Evolutionary conservation across 495 filamentous ascomycete species (phyloP).

Genomic region (Aspergillus nidulans): DNA sequence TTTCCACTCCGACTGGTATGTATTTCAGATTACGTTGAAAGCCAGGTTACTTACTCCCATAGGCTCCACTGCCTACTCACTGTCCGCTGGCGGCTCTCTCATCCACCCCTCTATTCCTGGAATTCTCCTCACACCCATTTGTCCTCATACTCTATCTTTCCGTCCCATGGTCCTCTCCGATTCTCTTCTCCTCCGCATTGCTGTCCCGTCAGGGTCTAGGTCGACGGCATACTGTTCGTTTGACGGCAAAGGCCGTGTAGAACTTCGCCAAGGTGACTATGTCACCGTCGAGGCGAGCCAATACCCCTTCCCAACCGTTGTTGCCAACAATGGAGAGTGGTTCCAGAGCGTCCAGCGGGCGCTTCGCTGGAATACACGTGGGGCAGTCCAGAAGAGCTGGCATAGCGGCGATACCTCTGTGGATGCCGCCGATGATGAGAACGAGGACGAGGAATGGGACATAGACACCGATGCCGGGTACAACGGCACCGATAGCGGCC

Average conservation of each 20-base stretch:
- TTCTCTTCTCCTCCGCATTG: slow-evolving; percentile 81
- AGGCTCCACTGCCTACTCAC: slow-evolving; percentile 90
- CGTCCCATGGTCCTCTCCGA: slow-evolving; percentile 98
- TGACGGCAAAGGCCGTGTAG: slow-evolving; percentile 91
- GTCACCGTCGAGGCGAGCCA: slow-evolving; percentile 91
- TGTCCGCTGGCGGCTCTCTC: slow-evolving; percentile 91
- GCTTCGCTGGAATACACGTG: slow-evolving; percentile 86
- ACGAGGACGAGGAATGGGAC: slow-evolving; percentile 55
- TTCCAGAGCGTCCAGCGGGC: slow-evolving; percentile 89
- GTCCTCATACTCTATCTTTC: slow-evolving; percentile 94
- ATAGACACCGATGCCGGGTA: slow-evolving; percentile 75
- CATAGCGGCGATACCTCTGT: slow-evolving; percentile 36
- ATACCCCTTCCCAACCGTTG: slow-evolving; percentile 93
- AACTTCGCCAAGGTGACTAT: slow-evolving; percentile 85
- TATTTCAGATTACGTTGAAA: not conserved
- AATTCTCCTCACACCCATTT: slow-evolving; percentile 96
- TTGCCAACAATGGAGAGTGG: slow-evolving; percentile 76
- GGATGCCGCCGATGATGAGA: slow-evolving; percentile 29
- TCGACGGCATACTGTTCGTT: slow-evolving; percentile 94
- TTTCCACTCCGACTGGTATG: slow-evolving; percentile 86
- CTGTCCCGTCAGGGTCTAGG: slow-evolving; percentile 76
- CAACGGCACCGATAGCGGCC: slow-evolving; percentile 46
- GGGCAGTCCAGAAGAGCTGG: slow-evolving; percentile 80
- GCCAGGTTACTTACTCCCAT: slow-evolving; percentile 3
- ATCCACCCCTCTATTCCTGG: slow-evolving; percentile 96